Conservation (phyloP, 2,329 filamentous ascomycete genomes). For the Ascosphaera pollenicola region DNA sequence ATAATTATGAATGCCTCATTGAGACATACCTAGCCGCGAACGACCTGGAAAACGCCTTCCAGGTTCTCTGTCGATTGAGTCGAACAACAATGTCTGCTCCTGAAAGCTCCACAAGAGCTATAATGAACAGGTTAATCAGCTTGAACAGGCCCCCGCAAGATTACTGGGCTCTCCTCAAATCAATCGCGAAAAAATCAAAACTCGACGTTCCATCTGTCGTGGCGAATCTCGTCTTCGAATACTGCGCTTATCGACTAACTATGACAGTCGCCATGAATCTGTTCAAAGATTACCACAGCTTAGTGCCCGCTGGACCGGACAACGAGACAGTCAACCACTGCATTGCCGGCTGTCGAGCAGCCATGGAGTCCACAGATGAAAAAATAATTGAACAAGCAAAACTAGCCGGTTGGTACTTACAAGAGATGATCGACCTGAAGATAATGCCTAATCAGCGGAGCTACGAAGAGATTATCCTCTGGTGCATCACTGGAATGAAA, state of each 20-base stretch:
- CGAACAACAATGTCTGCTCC: constrained; percentile 36
- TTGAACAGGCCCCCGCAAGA: constrained; percentile 22
- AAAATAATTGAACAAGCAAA: too few relatives aligned
- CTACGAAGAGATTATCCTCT: constrained; percentile 38
- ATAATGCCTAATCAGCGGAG: constrained; percentile 34
- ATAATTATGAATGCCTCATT: constrained; percentile 64
- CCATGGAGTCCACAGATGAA: constrained; percentile 22
- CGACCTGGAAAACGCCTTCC: constrained; percentile 44
- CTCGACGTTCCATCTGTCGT: constrained; percentile 28
- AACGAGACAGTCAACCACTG: constrained; percentile 36
- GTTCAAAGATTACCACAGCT: constrained; percentile 37
- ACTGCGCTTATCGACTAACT: constrained; percentile 21
- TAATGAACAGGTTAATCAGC: constrained; percentile 34
- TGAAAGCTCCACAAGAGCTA: constrained; percentile 36
- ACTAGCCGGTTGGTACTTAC: constrained; percentile 36
- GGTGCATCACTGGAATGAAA: constrained; percentile 25
- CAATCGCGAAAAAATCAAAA: constrained; percentile 25
- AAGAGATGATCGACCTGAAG: constrained; percentile 36
- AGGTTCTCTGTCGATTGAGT: constrained; percentile 51
- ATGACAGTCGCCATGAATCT: constrained; percentile 32
- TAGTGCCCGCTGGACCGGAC: constrained; percentile 24
- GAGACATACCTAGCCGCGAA: constrained; percentile 41
- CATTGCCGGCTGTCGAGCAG: constrained; percentile 25
- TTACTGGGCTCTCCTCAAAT: constrained; percentile 34
- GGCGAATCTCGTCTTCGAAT: constrained; percentile 27